These are phyloP conservation scores for Aulographum hederae DNA, from an alignment of 2,329 filamentous ascomycete genomes.

Conservation along the genomic window DNA sequence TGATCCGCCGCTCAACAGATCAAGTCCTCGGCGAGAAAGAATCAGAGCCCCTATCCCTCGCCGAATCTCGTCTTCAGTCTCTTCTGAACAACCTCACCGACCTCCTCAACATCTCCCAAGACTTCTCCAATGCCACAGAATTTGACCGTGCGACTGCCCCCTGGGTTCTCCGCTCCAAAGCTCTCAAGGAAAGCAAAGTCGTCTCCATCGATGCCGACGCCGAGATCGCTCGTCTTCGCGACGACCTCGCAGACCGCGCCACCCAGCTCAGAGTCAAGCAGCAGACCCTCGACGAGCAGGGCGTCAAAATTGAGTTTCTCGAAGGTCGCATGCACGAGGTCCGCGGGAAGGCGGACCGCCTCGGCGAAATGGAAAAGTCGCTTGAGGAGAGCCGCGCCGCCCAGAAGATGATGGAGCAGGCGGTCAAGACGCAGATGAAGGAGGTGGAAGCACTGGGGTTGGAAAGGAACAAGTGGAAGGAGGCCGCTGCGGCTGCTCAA, in stretches of 20 bases:
- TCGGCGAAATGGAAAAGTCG: constrained; percentile 44
- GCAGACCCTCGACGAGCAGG: constrained; percentile 66
- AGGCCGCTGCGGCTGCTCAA: neutral
- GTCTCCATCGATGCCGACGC: constrained; percentile 70
- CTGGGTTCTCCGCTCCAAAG: constrained; percentile 67
- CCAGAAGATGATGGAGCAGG: constrained; percentile 36
- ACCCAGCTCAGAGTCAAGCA: constrained; percentile 34
- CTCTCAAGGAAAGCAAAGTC: constrained; percentile 66
- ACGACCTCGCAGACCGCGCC: constrained; percentile 62
- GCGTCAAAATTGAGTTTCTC: constrained; percentile 86
- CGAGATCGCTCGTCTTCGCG: constrained; percentile 62
- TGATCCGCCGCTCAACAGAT: constrained; percentile 37
- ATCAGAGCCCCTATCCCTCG: constrained; percentile 40
- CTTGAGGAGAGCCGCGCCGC: constrained; percentile 19
- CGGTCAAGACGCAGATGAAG: constrained; percentile 48
- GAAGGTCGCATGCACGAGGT: constrained; percentile 76
- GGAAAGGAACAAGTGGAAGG: constrained; percentile 21
- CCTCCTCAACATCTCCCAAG: constrained; percentile 40
- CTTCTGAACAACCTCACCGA: constrained; percentile 49
- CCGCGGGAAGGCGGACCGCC: constrained; percentile 54
- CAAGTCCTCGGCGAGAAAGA: constrained; percentile 22
- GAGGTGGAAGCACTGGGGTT: constrained; percentile 48
- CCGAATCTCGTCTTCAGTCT: constrained; percentile 47
- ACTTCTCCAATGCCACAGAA: constrained; percentile 25
- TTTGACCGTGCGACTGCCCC: constrained; percentile 58